Base-by-base conservation (phyloP, 2,329 filamentous ascomycete species). In the Clonostachys byssicola region DNA sequence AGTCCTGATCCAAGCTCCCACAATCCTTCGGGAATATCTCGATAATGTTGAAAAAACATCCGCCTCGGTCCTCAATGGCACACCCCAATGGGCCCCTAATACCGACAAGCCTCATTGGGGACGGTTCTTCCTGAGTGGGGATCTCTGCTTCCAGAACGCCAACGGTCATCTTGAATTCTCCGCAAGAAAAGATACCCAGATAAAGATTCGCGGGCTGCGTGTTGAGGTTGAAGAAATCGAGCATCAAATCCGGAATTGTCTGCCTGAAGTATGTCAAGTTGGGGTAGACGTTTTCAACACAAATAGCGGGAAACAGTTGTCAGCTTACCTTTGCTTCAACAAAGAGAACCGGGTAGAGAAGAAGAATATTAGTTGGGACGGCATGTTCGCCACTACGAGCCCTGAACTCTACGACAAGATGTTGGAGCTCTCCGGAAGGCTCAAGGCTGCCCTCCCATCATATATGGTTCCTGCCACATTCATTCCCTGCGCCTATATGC, bases 1-100 rank as follows among this genome's bases (percentile, higher is more conserved):
- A 42, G 40, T 55, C 13, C 39, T 51, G 33, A 47, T 55, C 23
- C 48, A 55, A 36, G 52, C 47, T 2, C 74, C 74, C 12, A 53
- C 50, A 12, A 12, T 80, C 14, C 72, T 71, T 20, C 61, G 68
- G 35, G 73, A 74, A 35, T 80, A 80, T 47, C 58, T 77, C n/a
- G 71, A 72, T 45, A 51, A 58, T 7, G 9, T 56, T 23, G 34
- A 47, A 14, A 13, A 17, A 3, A 63, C 71, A 64, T 47, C 60
- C 48, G 13, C 49, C 3, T 49, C 52, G 3, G 23, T 43, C 18
- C n/a, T 43, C 13, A 12, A 12, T 2, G 23, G 5, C 13, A 39
- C 48, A 20, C 47, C 50, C 1, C 23, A 39, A 8, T 52, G 48
- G 48, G 48, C 41, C 9, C 50, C 50, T 14, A n/a, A 42, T 6